Conservation (phyloP, 2,329 filamentous ascomycete species). For the Colletotrichum brevisporum region DNA sequence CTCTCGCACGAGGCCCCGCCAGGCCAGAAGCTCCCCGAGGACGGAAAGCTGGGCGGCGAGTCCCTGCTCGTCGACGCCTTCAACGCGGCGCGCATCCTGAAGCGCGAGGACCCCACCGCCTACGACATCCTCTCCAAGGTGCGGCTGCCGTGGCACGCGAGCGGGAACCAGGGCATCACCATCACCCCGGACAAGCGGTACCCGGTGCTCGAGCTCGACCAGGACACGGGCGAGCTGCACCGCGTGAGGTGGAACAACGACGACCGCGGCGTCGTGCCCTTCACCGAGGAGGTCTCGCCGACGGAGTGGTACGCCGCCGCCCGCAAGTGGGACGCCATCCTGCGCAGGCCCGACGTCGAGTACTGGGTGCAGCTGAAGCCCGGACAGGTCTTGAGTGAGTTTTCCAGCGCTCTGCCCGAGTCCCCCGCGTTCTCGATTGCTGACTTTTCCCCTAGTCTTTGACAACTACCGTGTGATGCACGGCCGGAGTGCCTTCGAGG, state of each 20-base stretch:
- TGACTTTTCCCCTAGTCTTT: conserved; percentile 76
- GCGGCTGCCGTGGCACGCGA: conserved; percentile 84
- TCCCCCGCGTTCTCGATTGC: not conserved
- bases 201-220: conserved; percentile 78
- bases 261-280: conserved; percentile 81
- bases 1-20: conserved; percentile 80
- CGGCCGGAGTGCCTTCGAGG: conserved; percentile 85
- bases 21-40: conserved; percentile 44
- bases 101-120: conserved; percentile 64
- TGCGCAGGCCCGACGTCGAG: conserved; percentile 75
- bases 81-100: conserved; percentile 74
- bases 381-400: conserved; percentile 81
- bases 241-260: conserved; percentile 95
- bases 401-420: not conserved
- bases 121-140: conserved; percentile 71
- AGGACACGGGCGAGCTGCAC: conserved; percentile 50
- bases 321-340: conserved; percentile 77
- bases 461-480: conserved; percentile 97
- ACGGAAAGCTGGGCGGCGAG: conserved; percentile 72
- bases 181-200: conserved; percentile 80
- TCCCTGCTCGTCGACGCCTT: conserved; percentile 92
- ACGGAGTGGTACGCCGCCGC: conserved; percentile 85
- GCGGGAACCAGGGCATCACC: conserved; percentile 86
- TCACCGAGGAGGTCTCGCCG: conserved; percentile 62
- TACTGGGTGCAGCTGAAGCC: conserved; percentile 87